These are phyloP conservation scores for Pisolithus orientalis DNA, from an alignment of 768 basidiomycete species.

Conservation along the genomic window DNA sequence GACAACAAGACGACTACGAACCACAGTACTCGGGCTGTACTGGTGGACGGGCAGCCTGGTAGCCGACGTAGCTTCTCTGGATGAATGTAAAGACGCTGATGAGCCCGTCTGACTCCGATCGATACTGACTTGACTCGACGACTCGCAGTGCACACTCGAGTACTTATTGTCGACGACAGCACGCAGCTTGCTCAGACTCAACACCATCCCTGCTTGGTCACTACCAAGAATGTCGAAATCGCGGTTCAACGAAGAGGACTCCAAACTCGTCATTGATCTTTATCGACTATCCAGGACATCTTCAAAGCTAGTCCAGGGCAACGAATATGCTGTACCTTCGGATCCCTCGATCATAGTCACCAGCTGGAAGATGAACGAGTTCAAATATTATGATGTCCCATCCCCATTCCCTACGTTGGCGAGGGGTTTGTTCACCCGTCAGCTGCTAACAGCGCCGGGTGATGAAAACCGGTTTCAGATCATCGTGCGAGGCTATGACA, in stretches of 20 bases:
- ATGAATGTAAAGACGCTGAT: no score
- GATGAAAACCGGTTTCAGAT: slow-evolving; percentile 48
- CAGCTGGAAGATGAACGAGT: slow-evolving; percentile 98
- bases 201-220: slow-evolving; percentile 3
- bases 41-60: no score
- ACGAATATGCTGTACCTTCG: slow-evolving; percentile 50
- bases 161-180: slow-evolving; percentile 9
- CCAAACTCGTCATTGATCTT: slow-evolving; percentile 54
- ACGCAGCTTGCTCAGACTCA: slow-evolving; percentile 1
- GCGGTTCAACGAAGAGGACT: slow-evolving; percentile 37
- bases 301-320: slow-evolving; percentile 61
- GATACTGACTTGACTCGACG: not conserved
- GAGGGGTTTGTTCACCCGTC: slow-evolving; percentile 76
- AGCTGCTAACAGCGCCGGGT: slow-evolving; percentile 30
- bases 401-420: slow-evolving; percentile 95
- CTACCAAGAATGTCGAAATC: slow-evolving; percentile 15
- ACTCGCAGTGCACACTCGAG: not conserved
- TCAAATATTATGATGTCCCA: slow-evolving; percentile 85
- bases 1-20: no score
- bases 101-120: not conserved
- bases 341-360: slow-evolving; percentile 50
- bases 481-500: slow-evolving; percentile 91
- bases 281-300: slow-evolving; percentile 44
- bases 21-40: no score
- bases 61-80: no score